phyloP scores from a whole-genome alignment of 768 basidiomycete species.

The Symmetrospora coprosmae region DNA sequence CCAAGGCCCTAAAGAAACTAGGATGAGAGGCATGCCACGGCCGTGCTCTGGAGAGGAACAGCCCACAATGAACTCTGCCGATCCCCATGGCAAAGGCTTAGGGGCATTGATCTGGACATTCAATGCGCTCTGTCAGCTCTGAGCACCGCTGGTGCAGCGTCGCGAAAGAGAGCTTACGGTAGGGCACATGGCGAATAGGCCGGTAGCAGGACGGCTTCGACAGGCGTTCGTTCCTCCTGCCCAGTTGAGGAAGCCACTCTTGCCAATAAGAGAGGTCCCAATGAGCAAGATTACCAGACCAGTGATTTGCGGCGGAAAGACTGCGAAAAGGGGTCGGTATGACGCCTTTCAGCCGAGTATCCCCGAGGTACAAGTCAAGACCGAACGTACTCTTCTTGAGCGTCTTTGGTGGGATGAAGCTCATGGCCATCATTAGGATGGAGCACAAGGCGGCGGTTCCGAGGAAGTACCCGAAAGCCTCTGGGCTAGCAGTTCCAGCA shows the following conservation, averaged over 20 bases:
- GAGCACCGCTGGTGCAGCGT: background rate
- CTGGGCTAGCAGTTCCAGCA: conserved; percentile 46
- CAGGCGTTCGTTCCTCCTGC: conserved; percentile 70
- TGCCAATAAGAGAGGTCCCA: conserved; percentile 60
- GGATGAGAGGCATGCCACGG: too few relatives aligned
- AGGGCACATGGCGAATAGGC: conserved; percentile 60
- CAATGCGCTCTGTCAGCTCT: background rate
- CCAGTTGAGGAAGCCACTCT: conserved; percentile 65
- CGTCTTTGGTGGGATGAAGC: conserved; percentile 35
- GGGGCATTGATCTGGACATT: conserved; percentile 47
- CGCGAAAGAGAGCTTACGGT: conserved; percentile 35
- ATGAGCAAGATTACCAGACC: conserved; percentile 69
- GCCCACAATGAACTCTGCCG: conserved; percentile 66
- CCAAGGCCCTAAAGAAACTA: too few relatives aligned
- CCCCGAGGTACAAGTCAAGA: background rate
- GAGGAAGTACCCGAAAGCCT: conserved; percentile 64
- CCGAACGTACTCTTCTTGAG: conserved; percentile 41
- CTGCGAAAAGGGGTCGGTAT: background rate
- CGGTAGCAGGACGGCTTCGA: conserved; percentile 46
- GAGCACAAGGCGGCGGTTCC: conserved; percentile 39
- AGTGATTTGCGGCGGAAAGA: conserved; percentile 71
- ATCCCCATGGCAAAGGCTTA: conserved; percentile 61
- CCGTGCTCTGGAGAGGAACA: too few relatives aligned
- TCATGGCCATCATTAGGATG: conserved; percentile 26
- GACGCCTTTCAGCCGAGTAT: background rate